phyloP scores from a whole-genome alignment of 768 basidiomycete species.

The Leccinum subtestaceum region DNA sequence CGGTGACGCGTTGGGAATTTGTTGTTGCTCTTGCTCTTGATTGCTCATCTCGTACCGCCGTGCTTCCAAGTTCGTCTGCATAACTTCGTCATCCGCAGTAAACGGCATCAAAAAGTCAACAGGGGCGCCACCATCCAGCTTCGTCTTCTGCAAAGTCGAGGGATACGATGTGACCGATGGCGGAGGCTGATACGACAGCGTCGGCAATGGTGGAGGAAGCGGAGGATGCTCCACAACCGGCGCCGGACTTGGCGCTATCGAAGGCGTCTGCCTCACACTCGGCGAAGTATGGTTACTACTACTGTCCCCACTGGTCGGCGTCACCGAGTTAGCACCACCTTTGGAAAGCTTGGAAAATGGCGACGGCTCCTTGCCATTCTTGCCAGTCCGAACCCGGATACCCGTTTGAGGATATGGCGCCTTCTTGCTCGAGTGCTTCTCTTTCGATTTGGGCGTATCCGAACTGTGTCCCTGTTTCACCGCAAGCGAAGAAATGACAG shows the following conservation, averaged over 20 bases:
- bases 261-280: constrained; percentile 7
- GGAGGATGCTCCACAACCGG: constrained; percentile 6
- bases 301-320: constrained; percentile 7
- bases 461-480: constrained; percentile 12
- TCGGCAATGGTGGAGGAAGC: constrained; percentile 12
- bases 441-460: constrained; percentile 32
- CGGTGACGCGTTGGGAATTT: constrained; percentile 8
- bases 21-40: constrained; percentile 8
- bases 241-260: constrained; percentile 11
- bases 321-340: constrained; percentile 4
- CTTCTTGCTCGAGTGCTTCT: constrained; percentile 43
- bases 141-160: constrained; percentile 11
- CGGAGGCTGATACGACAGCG: constrained; percentile 7
- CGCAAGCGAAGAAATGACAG: constrained; percentile 1
- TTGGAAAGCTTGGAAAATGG: constrained; percentile 17
- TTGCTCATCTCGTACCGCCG: constrained; percentile 17
- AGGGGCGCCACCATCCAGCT: constrained; percentile 8
- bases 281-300: constrained; percentile 7
- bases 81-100: constrained; percentile 18
- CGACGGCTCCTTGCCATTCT: constrained; percentile 35
- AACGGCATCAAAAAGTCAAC: constrained; percentile 28
- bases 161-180: constrained; percentile 11
- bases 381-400: constrained; percentile 44
- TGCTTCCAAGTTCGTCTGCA: constrained; percentile 9
- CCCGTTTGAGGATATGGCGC: constrained; percentile 42